Evolutionary conservation across 148 eudicot genomes (phyloP).

Genomic region (Euryodendron excelsum): DNA sequence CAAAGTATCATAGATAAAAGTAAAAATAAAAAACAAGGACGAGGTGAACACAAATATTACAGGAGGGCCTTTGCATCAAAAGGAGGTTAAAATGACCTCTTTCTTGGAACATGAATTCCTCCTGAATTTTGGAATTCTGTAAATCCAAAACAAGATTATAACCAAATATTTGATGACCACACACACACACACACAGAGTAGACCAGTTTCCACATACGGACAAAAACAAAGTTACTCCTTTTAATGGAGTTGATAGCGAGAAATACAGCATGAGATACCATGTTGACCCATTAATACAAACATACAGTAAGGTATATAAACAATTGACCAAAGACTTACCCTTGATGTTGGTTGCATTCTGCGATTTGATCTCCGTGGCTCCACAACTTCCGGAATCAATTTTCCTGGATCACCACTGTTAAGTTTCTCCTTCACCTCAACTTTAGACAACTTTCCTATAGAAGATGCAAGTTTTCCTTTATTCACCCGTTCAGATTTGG

Average conservation of each 20-base stretch:
- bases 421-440: constrained; percentile 42
- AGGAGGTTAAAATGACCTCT: too few species aligned
- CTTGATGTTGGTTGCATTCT: constrained; percentile 91
- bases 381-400: constrained; percentile 38
- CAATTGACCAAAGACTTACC: constrained; percentile 37
- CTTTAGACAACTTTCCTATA: constrained; percentile 42
- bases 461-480: constrained; percentile 47
- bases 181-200: too few species aligned
- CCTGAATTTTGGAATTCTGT: too few species aligned
- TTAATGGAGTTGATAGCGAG: neutral
- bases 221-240: neutral
- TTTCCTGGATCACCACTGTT: constrained; percentile 25
- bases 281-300: neutral
- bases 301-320: neutral
- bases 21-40: too few species aligned
- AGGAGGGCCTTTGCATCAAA: too few species aligned
- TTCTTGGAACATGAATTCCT: too few species aligned
- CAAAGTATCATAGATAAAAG: neutral
- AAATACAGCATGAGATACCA: neutral
- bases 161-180: too few species aligned
- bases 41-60: too few species aligned
- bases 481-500: constrained; percentile 44
- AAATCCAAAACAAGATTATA: too few species aligned
- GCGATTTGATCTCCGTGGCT: constrained; percentile 93
- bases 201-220: neutral